phyloP scores from a whole-genome alignment of 495 filamentous ascomycete genomes.

The Halenospora varia region DNA sequence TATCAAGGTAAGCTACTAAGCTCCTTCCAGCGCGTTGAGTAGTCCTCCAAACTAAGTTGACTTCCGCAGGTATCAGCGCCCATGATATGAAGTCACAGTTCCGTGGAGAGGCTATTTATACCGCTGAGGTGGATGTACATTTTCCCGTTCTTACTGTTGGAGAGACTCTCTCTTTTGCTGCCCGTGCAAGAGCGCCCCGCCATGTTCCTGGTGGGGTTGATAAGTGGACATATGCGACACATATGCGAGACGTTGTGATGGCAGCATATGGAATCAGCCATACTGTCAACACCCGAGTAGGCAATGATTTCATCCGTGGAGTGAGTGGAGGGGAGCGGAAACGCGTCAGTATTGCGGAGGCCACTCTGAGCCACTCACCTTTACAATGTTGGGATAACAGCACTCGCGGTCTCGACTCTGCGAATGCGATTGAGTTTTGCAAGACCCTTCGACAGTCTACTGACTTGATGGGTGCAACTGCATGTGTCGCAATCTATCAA shows the following conservation, averaged over 20 bases:
- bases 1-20: slow-evolving; percentile 49
- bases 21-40: no score
- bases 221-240: slow-evolving; percentile 52
- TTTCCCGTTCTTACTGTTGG: slow-evolving; percentile 75
- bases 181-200: slow-evolving; percentile 58
- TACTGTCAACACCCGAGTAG: slow-evolving; percentile 70
- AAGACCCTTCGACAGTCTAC: no score
- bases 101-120: slow-evolving; percentile 74
- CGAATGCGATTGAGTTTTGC: slow-evolving; percentile 44
- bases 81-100: slow-evolving; percentile 62
- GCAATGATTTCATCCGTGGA: slow-evolving; percentile 74
- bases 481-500: slow-evolving; percentile 50
- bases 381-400: slow-evolving; percentile 52
- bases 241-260: slow-evolving; percentile 72
- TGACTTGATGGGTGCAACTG: slow-evolving; percentile 35
- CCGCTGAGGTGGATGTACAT: slow-evolving; percentile 72
- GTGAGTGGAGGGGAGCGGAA: slow-evolving; percentile 80
- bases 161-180: slow-evolving; percentile 72
- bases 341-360: slow-evolving; percentile 75
- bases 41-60: no score
- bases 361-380: slow-evolving; percentile 55
- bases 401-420: slow-evolving; percentile 47
- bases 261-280: slow-evolving; percentile 72
- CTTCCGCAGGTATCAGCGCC: slow-evolving; percentile 37
- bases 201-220: slow-evolving; percentile 57